Percentiles rank a stretch among this genome's conserved stretches.
phyloP scores from a whole-genome alignment of 768 basidiomycete species.

The Podaxis sp. region DNA sequence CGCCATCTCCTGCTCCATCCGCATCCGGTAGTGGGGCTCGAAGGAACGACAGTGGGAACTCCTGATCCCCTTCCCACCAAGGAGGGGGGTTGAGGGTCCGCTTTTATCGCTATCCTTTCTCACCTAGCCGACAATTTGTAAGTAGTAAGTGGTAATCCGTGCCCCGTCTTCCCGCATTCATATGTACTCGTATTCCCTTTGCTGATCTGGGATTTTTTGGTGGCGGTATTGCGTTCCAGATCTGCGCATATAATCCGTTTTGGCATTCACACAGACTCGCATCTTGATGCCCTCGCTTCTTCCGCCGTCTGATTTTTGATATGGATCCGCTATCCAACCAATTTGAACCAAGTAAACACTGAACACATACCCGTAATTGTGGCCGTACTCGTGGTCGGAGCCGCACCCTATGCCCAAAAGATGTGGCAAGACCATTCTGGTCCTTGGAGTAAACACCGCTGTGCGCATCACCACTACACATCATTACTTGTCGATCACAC shows the following conservation, averaged over 20 bases:
- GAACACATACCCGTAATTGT: background rate
- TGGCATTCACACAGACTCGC: background rate
- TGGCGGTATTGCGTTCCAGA: background rate
- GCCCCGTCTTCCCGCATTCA: background rate
- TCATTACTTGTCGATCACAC: background rate
- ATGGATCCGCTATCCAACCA: background rate
- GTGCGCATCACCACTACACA: background rate
- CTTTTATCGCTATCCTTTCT: background rate
- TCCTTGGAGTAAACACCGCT: background rate
- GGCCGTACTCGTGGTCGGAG: background rate
- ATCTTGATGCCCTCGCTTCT: background rate
- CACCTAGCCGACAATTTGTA: background rate
- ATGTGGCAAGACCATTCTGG: too few species aligned
- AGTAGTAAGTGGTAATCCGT: background rate
- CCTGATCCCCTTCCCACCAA: conserved; percentile 14
- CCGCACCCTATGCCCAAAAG: background rate
- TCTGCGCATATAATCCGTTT: background rate
- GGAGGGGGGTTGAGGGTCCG: background rate
- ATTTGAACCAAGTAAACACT: background rate
- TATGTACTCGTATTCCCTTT: background rate
- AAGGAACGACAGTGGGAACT: conserved; percentile 34
- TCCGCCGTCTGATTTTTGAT: background rate
- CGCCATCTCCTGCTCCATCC: conserved; percentile 45
- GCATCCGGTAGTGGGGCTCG: conserved; percentile 29
- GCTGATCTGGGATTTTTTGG: background rate